Base-by-base conservation (phyloP, 2,329 filamentous ascomycete species). In the Coniochaeta ligniaria region DNA sequence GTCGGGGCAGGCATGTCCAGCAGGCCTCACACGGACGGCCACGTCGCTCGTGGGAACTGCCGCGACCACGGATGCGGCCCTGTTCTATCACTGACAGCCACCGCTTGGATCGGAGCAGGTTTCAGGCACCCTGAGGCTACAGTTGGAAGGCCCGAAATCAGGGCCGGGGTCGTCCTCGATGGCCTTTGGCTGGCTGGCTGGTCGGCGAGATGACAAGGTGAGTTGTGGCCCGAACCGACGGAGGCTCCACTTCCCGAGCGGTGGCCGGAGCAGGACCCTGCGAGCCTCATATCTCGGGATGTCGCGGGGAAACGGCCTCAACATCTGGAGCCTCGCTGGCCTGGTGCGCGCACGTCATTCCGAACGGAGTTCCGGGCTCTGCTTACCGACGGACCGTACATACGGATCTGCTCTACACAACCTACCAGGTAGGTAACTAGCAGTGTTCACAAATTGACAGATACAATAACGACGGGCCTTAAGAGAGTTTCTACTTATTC, bases 161-260 rank as follows among this genome's bases (percentile, higher is more conserved):
- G 47, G 47, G 68, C 54, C 41, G 35, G 35, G 57, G 47, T 26
- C 54, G 55, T 59, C 16, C 55, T 56, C 57, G 31, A 45, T 62
- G 65, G 16, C 68, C 66, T 14, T 60, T 67, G n/a, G 63, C 61
- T 26, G 26, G 47, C 3, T 11, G 47, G n/a, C n/a, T n/a, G n/a
- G n/a, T n/a, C n/a, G n/a, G n/a, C n/a, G 47, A 31, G 17, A 31
- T 47, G 26, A 52, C 16, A 2, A 52, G 31, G 22, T 24, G 47
- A 52, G 24, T 24, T 52, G 31, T 17, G 47, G 47, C 47, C 47
- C 47, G 47, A 52, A 52, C 47, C 47, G 47, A 52, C 24, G 47
- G 47, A 17, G 22, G 11, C 6, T 31, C 47, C 22, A 47, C 20
- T 22, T 47, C 20, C 43, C 12, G 2, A n/a, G 47, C 16, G 47